Evolutionary conservation across 2,329 filamentous ascomycete species (phyloP), one percentile per base, ranked within the genome.

Genomic region (Cercospora berteroae): DNA sequence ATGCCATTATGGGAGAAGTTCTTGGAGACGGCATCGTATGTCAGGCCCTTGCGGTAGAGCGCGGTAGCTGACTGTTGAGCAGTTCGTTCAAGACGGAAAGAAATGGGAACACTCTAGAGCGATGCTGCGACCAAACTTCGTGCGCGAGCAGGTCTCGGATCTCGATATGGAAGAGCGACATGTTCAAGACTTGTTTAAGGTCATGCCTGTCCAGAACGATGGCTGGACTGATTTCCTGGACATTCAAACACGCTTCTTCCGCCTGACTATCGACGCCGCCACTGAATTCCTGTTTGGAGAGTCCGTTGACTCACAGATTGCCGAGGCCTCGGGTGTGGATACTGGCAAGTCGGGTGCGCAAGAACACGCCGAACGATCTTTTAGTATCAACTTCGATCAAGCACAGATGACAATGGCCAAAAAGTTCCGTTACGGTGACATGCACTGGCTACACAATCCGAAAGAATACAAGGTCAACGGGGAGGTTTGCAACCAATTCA

Each of bases 221-320:
- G 74, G 75, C 48, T 78, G 76, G 76, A 78, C 76, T n/a, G 68
- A 68, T 5, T 72, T 72, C 29, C 69, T 72, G 12, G 70, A 78
- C 57, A 71, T 78, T n/a, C 76, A 78, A 42, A 70, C 71, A 12
- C 77, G 83, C 13, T 83, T 84, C 76, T 84, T 84, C 77, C 75
- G 78, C n/a, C 68, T 83, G 10, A 84, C 83, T 1, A 80, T 84
- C 65, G 83, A 84, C 68, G 79, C 81, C n/a, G 81, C 82, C 0
- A 83, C 81, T 2, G 82, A 84, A 52, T 84, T 84, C 67, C 76
- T 84, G 5, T 73, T 70, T 50, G 69, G 82, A 68, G 78, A 83
- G 66, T 81, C 73, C 8, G 75, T 79, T 4, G 72, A 77, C 75
- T 69, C 79, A 73, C 71, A 79, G 75, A 70, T 80, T 66, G 48